Evolutionary conservation across 2,329 filamentous ascomycete genomes (phyloP).

Genomic region (Microsporum canis): DNA sequence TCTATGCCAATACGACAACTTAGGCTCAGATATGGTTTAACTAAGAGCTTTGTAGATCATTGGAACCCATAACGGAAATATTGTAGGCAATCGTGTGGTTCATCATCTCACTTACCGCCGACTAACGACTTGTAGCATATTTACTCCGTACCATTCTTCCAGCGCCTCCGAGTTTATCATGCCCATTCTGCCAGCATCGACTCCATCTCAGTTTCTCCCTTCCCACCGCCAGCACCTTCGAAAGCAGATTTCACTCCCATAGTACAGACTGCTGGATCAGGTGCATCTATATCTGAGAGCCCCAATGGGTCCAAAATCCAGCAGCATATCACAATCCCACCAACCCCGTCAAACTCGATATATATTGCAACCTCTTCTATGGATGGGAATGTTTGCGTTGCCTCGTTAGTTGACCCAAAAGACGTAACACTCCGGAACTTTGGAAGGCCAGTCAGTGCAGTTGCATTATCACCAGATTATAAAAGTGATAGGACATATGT

Average conservation of each 20-base stretch:
- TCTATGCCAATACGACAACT: neutral
- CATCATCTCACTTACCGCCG: constrained; percentile 4
- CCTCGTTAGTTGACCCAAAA: constrained; percentile 73
- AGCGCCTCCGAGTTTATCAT: constrained; percentile 73
- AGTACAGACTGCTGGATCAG: neutral
- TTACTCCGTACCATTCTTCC: constrained; percentile 68
- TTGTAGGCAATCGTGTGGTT: constrained; percentile 49
- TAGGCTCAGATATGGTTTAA: neutral
- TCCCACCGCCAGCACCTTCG: constrained; percentile 50
- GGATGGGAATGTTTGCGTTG: constrained; percentile 89
- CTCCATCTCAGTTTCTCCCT: constrained; percentile 79
- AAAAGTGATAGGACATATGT: constrained; percentile 80
- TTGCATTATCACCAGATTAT: constrained; percentile 90
- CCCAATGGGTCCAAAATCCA: constrained; percentile 13
- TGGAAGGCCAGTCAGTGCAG: constrained; percentile 78
- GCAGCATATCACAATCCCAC: constrained; percentile 42
- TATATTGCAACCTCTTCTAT: constrained; percentile 89
- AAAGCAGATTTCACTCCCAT: constrained; percentile 7
- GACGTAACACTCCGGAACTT: constrained; percentile 91
- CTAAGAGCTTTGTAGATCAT: constrained; percentile 51
- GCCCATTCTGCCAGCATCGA: constrained; percentile 89
- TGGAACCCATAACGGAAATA: constrained; percentile 92
- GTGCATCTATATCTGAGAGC: constrained; percentile 15
- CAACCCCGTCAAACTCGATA: constrained; percentile 77
- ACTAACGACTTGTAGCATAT: constrained; percentile 54